A percentile compares a stretch with the other conserved stretches of the same genome.
Conservation (phyloP, 768 basidiomycete species). For the Panus rudis region DNA sequence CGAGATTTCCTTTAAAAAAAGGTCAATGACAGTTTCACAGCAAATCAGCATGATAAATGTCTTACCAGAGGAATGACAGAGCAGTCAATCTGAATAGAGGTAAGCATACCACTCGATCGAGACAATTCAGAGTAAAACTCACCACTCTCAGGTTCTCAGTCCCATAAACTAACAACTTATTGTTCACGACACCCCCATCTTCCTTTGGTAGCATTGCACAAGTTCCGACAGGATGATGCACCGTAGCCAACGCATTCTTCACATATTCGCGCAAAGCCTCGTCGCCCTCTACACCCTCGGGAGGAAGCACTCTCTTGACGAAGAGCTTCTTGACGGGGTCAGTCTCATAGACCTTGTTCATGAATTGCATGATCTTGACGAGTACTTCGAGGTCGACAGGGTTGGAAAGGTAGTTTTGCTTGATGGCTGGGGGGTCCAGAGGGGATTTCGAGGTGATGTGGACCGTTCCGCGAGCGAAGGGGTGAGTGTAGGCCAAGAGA, state of each 20-base stretch:
- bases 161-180: conserved; percentile 26
- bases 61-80: conserved; percentile 2
- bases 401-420: conserved; percentile 9
- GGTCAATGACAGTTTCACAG: background rate
- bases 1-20: background rate
- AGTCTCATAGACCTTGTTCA: conserved; percentile 1
- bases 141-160: conserved; percentile 25
- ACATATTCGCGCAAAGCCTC: conserved; percentile 4
- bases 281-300: background rate
- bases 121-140: conserved; percentile 5
- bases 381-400: conserved; percentile 4
- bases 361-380: conserved; percentile 1
- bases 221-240: conserved; percentile 31
- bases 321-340: conserved; percentile 1
- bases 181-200: conserved; percentile 31
- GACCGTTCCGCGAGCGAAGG: conserved; percentile 19
- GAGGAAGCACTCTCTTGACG: background rate
- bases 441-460: conserved; percentile 13
- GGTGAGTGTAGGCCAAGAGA: conserved; percentile 4
- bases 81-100: background rate
- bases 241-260: conserved; percentile 3
- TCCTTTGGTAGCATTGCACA: conserved; percentile 34
- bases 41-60: background rate
- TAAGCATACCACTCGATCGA: background rate
- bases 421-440: conserved; percentile 5